phyloP scores from a whole-genome alignment of 2,329 filamentous ascomycete genomes.

The Dactylellina leptospora region DNA sequence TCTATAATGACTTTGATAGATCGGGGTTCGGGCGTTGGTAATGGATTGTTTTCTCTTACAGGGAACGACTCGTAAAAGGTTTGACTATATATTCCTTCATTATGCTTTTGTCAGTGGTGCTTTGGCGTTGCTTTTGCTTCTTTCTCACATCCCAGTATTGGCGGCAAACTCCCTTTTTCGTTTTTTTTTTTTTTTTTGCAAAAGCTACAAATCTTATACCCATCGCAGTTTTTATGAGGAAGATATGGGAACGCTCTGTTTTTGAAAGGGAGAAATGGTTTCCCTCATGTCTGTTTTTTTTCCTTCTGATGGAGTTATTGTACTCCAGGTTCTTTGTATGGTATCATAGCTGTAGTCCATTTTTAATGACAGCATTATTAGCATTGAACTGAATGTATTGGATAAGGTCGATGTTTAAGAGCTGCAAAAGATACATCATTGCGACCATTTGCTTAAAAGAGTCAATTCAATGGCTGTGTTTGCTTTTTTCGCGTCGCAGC shows the following conservation, averaged over 20 bases:
- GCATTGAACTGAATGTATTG: too few species aligned
- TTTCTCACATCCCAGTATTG: background rate
- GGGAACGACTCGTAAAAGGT: background rate
- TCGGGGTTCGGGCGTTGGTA: background rate
- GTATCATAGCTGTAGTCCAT: too few species aligned
- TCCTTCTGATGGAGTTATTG: too few species aligned
- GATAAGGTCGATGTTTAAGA: too few species aligned
- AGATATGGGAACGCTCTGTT: too few species aligned
- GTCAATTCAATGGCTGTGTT: background rate
- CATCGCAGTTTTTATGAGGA: background rate
- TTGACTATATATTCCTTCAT: background rate
- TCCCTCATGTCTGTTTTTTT: too few species aligned
- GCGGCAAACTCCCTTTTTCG: background rate
- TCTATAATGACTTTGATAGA: background rate
- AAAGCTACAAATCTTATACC: constrained; percentile 17
- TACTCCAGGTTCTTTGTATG: too few species aligned
- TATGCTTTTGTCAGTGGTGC: constrained; percentile 10
- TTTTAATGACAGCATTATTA: too few species aligned
- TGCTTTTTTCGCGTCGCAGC: constrained; percentile 50
- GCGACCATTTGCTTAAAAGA: background rate
- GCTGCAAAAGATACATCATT: background rate
- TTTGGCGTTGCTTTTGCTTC: constrained; percentile 26
- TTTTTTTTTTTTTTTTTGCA: background rate
- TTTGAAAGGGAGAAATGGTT: too few species aligned
- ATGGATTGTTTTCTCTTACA: background rate